Evolutionary conservation across 345 rosid species (phyloP), one percentile per base, ranked within the genome.

Genomic region (Eucalyptus rudis): DNA sequence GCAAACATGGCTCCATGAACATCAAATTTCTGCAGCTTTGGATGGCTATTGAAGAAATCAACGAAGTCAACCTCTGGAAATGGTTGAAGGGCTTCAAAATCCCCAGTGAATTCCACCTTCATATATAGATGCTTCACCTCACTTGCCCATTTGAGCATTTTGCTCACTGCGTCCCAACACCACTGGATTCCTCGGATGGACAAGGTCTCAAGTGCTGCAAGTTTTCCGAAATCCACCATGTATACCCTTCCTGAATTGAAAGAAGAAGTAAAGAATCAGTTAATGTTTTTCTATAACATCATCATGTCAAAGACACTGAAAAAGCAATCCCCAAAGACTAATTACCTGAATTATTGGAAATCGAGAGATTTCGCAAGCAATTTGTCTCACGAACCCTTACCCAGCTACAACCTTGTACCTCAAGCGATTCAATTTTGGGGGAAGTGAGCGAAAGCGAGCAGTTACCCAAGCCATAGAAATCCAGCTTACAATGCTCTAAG

Each of bases 1-100:
- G 99, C 99, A 24, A 98, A 98, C 99, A 98, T 98, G 90, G 99
- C 99, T 89, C 99, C 99, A 90, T 98, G 99, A 88, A 96, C 92
- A 40, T 98, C 95, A 33, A 96, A 96, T 89, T 93, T 95, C 86
- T 90, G 94, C 88, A 98, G 93, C 92, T 95, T 97, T 49, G 95
- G 96, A 91, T 98, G 99, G 93, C 88, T 95, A 89, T 94, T 96
- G 88, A 98, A 96, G 92, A 98, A 98, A 13, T 98, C 99, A 19
- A 97, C 99, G 15, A 98, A 93, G 87, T 98, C 98, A 13, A 96
- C 91, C 94, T 96, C 98, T 25, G 99, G 99, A 90, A 98, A 98
- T 85, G 99, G 99, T 86, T 93, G 92, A 86, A 96, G 96, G 14
- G 93, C 89, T 25, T 96, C 97, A 31, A 91, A 93, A 88, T 96